A percentile compares a stretch with the other conserved stretches of the same genome.
Evolutionary conservation across 495 filamentous ascomycete species (phyloP).

Genomic region (Penicillium cataractarum): DNA sequence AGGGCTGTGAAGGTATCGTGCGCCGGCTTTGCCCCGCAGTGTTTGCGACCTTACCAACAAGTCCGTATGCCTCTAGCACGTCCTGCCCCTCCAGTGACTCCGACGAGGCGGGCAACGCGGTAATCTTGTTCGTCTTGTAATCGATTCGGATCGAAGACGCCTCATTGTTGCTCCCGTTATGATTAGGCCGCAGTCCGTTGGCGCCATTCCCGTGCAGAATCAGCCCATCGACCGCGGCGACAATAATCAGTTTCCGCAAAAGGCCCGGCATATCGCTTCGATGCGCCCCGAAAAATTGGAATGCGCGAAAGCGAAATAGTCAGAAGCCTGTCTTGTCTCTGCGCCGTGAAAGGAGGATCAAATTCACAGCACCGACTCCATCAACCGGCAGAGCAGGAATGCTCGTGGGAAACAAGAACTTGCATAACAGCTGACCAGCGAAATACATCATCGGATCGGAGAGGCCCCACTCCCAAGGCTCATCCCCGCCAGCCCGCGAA

Average conservation of each 20-base stretch:
- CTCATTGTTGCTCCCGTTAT: slow-evolving; percentile 38
- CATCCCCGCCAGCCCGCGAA: background rate
- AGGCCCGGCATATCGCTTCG: slow-evolving; percentile 65
- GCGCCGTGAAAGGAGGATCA: background rate
- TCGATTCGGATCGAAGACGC: slow-evolving; percentile 64
- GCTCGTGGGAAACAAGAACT: slow-evolving; percentile 22
- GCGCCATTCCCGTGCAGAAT: slow-evolving; percentile 70
- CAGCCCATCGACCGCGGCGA: slow-evolving; percentile 84
- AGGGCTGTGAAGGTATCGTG: background rate
- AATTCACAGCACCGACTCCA: slow-evolving; percentile 3
- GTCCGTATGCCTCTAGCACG: slow-evolving; percentile 75
- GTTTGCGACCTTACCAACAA: slow-evolving; percentile 67
- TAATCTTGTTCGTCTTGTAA: slow-evolving; percentile 69
- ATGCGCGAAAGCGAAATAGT: slow-evolving; percentile 1
- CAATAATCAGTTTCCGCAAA: slow-evolving; percentile 76
- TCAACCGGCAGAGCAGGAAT: background rate
- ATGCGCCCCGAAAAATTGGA: background rate
- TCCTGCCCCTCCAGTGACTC: slow-evolving; percentile 42
- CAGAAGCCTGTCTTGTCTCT: background rate
- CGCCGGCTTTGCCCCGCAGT: background rate
- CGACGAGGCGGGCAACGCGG: slow-evolving; percentile 42
- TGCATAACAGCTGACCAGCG: slow-evolving; percentile 30
- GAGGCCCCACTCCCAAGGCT: slow-evolving; percentile 19
- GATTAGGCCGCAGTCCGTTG: slow-evolving; percentile 48
- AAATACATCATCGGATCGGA: slow-evolving; percentile 35